Evolutionary conservation across 768 basidiomycete genomes (phyloP).

Genomic region (Coprinellus aureogranulatus): DNA sequence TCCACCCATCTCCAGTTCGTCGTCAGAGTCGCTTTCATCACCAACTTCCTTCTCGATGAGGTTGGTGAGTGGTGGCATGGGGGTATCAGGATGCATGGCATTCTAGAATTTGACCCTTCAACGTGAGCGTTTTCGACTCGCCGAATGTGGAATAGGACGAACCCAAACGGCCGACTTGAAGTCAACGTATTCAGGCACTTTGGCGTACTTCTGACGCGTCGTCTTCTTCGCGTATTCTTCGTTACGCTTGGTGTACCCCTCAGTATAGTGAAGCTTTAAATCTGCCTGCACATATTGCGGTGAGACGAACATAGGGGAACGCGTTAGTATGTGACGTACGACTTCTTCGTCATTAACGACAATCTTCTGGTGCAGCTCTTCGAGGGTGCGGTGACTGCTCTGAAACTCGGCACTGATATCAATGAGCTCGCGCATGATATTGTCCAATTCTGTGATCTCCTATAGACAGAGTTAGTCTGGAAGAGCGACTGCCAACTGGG

Average conservation of each 20-base stretch:
- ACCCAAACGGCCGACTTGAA: conserved; percentile 74
- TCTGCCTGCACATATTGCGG: conserved; percentile 40
- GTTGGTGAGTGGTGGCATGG: conserved; percentile 77
- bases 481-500: background rate
- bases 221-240: conserved; percentile 59
- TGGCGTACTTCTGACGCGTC: conserved; percentile 75
- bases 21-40: conserved; percentile 80
- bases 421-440: conserved; percentile 63
- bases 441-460: conserved; percentile 61
- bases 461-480: conserved; percentile 21
- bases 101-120: conserved; percentile 43
- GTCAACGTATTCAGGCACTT: conserved; percentile 51
- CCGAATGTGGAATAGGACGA: conserved; percentile 21
- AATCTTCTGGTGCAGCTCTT: conserved; percentile 55
- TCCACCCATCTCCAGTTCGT: conserved; percentile 87
- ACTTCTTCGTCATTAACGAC: conserved; percentile 56
- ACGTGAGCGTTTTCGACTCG: too few species aligned
- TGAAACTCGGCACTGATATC: conserved; percentile 64
- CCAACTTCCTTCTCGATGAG: conserved; percentile 77
- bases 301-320: background rate
- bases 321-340: conserved; percentile 37
- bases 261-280: conserved; percentile 49
- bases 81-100: conserved; percentile 56
- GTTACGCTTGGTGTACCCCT: conserved; percentile 38
- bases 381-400: conserved; percentile 52